Evolutionary conservation across 768 basidiomycete genomes (phyloP), one percentile per base, ranked within the genome.

Genomic region (Phlebiopsis flavidoalba): DNA sequence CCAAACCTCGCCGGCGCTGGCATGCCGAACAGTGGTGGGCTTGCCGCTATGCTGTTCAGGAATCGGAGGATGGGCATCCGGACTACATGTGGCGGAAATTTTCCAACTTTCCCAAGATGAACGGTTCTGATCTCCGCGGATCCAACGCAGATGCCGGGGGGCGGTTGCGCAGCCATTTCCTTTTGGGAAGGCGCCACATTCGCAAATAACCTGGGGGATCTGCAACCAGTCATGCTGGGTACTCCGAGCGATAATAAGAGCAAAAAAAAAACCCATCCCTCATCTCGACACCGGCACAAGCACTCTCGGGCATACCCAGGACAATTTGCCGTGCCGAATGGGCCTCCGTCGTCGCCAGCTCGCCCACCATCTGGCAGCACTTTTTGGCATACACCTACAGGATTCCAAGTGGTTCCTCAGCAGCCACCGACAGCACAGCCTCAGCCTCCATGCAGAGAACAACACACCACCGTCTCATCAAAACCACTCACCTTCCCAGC

Each of bases 261-360:
- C 81, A 17, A 66, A 77, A 10, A 75, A 70, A 53, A 81, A 81
- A 26, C n/a, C 33, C 74, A 5, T 67, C 71, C 8, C 84, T 85
- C 65, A 79, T 79, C 31, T 68, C 79, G 12, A 88, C 87, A 0
- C 86, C 88, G 1, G 84, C 85, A 2, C 87, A 90, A 67, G 81
- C 83, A 58, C 79, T 81, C 62, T 82, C 82, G 58, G 79, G 84
- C 66, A 83, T 85, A 77, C 61, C 24, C 51, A 49, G 31, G 50
- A 64, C 10, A 58, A 57, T 58, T 64, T 61, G 49, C 51, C 46
- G 46, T 50, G 10, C 43, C 50, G 5, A 58, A 49, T 46, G 60
- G 33, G 33, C 11, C 58, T 14, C 59, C 58, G 19, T 24, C 54
- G 10, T 43, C 19, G 3, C 67, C 65, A n/a, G 35, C 62, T 15